Percentiles rank a stretch among this genome's conserved stretches.
Evolutionary conservation across 2,329 filamentous ascomycete species (phyloP).

Genomic region (Knufia petricola): DNA sequence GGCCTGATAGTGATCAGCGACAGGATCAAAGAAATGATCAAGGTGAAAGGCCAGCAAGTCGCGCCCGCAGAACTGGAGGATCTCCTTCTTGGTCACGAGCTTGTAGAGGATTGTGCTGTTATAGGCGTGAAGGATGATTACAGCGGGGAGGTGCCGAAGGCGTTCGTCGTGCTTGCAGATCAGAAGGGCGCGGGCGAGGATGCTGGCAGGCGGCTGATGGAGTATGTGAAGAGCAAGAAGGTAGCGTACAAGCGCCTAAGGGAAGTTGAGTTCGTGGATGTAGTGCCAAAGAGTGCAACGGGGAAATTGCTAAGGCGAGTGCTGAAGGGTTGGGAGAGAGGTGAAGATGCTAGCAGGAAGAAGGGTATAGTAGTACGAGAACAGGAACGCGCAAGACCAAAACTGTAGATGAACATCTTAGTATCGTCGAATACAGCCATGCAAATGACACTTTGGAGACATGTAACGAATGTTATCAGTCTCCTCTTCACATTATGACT

Average conservation of each 20-base stretch:
- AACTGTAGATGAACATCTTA: not conserved
- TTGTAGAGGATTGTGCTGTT: constrained; percentile 57
- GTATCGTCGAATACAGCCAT: not conserved
- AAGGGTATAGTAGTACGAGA: constrained; percentile 3
- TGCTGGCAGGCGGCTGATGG: constrained; percentile 46
- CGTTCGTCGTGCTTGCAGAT: constrained; percentile 67
- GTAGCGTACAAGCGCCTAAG: constrained; percentile 30
- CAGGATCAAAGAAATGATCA: constrained; percentile 46
- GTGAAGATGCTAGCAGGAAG: constrained; percentile 19
- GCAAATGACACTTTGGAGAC: no score
- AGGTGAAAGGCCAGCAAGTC: constrained; percentile 53
- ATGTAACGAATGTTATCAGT: no score
- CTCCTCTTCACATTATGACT: no score
- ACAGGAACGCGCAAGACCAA: not conserved
- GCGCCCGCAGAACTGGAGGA: constrained; percentile 53
- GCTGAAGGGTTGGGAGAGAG: constrained; percentile 32
- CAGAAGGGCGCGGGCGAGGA: constrained; percentile 27
- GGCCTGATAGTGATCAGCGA: constrained; percentile 40
- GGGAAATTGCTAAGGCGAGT: constrained; percentile 64
- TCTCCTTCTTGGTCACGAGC: constrained; percentile 45
- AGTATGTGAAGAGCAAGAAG: constrained; percentile 20
- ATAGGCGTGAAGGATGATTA: constrained; percentile 57
- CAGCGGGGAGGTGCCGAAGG: constrained; percentile 51
- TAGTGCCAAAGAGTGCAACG: constrained; percentile 62
- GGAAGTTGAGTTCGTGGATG: constrained; percentile 31